Conservation (phyloP, 2,329 filamentous ascomycete genomes). For the Beauveria caledonica region DNA sequence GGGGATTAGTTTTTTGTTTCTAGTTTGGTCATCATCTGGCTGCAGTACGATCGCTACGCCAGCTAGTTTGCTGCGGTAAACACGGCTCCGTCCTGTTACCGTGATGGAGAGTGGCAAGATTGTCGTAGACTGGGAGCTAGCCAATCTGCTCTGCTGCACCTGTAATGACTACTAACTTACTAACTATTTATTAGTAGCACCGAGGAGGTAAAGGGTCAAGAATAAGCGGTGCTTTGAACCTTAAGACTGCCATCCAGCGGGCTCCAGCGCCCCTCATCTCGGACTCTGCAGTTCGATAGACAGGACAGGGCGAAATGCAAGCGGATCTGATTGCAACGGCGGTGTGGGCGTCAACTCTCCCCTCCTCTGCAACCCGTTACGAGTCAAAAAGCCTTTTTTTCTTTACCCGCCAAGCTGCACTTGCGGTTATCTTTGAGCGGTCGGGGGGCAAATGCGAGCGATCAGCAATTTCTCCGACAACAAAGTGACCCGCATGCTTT, state of each 20-base stretch:
- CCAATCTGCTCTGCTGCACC: too few relatives aligned
- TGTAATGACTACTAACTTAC: too few relatives aligned
- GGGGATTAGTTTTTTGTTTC: too few relatives aligned
- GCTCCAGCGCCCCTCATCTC: too few relatives aligned
- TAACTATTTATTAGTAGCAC: too few relatives aligned
- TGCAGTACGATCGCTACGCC: too few relatives aligned
- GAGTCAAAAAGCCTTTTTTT: not conserved
- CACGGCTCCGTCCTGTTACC: too few relatives aligned
- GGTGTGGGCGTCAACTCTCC: not conserved
- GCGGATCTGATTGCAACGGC: not conserved
- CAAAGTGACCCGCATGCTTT: constrained; percentile 3
- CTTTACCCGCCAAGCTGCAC: not conserved
- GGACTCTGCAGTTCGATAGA: not conserved
- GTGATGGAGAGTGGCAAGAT: too few relatives aligned
- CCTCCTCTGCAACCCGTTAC: not conserved
- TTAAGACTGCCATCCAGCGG: not conserved
- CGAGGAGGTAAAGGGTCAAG: not conserved
- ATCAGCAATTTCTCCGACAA: not conserved
- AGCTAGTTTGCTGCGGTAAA: too few relatives aligned
- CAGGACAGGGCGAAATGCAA: not conserved
- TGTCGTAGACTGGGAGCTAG: too few relatives aligned
- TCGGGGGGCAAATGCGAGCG: not conserved
- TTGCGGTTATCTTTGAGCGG: not conserved
- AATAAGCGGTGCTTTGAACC: too few relatives aligned
- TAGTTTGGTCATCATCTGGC: too few relatives aligned